These are phyloP conservation scores for Agrocybe praecox DNA, from an alignment of 768 basidiomycete species.

Conservation along the genomic window DNA sequence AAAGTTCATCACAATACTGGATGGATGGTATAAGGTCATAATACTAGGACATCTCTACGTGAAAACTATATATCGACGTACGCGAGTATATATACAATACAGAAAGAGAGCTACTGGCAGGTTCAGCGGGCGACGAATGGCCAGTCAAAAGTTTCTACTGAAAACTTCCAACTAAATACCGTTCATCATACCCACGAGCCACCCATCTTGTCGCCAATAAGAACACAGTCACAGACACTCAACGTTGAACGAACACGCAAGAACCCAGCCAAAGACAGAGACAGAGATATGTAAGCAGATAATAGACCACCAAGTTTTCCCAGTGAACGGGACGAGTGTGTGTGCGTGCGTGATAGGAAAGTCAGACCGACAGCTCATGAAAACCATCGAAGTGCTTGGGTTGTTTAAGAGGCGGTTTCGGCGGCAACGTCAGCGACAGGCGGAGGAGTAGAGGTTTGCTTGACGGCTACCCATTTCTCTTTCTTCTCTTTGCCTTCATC, in stretches of 20 bases:
- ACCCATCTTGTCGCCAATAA: slow-evolving; percentile 5
- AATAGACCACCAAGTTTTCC: slow-evolving; percentile 13
- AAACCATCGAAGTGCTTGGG: neutral
- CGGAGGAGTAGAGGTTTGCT: slow-evolving; percentile 33
- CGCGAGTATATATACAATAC: slow-evolving; percentile 4
- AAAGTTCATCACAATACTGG: too few relatives aligned
- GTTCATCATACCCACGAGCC: slow-evolving; percentile 5
- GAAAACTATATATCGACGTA: neutral
- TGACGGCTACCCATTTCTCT: slow-evolving; percentile 83
- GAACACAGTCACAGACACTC: slow-evolving; percentile 13
- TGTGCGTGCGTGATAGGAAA: neutral
- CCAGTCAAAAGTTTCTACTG: neutral
- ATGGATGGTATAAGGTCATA: neutral
- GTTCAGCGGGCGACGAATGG: neutral
- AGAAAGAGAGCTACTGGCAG: slow-evolving; percentile 1
- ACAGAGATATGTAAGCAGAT: slow-evolving; percentile 21
- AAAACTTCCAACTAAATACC: neutral
- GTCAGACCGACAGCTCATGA: neutral
- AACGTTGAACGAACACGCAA: slow-evolving; percentile 14
- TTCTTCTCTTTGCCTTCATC: slow-evolving; percentile 41
- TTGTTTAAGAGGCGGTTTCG: slow-evolving; percentile 16
- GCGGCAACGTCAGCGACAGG: slow-evolving; percentile 18
- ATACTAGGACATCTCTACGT: neutral
- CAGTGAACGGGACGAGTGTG: slow-evolving; percentile 3
- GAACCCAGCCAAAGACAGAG: slow-evolving; percentile 19